Conservation (phyloP, 495 filamentous ascomycete genomes). For the Talaromyces nanjingensis region DNA sequence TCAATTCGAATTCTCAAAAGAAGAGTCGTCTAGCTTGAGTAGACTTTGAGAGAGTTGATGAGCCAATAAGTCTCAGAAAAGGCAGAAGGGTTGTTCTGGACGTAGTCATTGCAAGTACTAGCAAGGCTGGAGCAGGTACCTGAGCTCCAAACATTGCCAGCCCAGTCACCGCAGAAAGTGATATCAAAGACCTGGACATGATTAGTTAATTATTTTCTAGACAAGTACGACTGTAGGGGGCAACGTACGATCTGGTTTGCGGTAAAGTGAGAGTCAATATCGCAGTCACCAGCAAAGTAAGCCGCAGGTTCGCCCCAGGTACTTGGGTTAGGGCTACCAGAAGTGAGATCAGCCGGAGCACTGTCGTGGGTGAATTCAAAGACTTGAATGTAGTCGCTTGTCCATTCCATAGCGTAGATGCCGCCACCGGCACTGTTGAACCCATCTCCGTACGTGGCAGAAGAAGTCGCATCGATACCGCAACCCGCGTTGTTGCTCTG, state of each 20-base stretch:
- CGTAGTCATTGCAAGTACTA: constrained; percentile 52
- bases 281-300: constrained; percentile 52
- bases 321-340: constrained; percentile 46
- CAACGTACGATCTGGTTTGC: constrained; percentile 53
- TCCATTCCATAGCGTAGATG: constrained; percentile 60
- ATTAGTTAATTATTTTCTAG: neutral
- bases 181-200: constrained; percentile 49
- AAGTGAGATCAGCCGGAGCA: constrained; percentile 46
- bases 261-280: constrained; percentile 53
- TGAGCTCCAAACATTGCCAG: constrained; percentile 37
- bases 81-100: constrained; percentile 53
- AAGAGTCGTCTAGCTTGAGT: constrained; percentile 25
- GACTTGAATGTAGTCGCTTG: constrained; percentile 48
- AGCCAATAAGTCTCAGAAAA: constrained; percentile 61
- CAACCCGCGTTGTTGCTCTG: constrained; percentile 48
- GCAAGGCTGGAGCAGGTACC: constrained; percentile 27
- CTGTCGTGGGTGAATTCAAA: constrained; percentile 51
- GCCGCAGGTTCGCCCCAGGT: constrained; percentile 53
- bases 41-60: constrained; percentile 59
- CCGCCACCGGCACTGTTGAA: constrained; percentile 57
- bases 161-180: constrained; percentile 63
- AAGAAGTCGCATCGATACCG: constrained; percentile 30
- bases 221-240: neutral
- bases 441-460: constrained; percentile 41
- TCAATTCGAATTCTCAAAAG: neutral